Evolutionary conservation across 306 rosid species (phyloP).

Genomic region (Glycyrrhiza uralensis): DNA sequence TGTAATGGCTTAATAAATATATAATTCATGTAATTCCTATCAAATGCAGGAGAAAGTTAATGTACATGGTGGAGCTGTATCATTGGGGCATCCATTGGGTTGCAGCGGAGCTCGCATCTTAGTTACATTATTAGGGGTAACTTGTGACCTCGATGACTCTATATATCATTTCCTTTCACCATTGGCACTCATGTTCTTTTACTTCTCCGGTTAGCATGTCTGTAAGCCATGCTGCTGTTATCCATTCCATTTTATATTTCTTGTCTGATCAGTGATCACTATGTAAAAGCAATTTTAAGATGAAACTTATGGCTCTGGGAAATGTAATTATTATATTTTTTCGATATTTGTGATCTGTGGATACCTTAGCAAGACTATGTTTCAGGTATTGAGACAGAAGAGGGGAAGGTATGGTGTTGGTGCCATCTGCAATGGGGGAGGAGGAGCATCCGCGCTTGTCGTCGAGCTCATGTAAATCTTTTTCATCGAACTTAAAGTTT

Average conservation of each 20-base stretch:
- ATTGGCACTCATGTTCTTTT: background rate
- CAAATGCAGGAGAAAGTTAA: conserved; percentile 70
- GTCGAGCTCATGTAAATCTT: conserved; percentile 73
- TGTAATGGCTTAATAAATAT: conserved; percentile 2
- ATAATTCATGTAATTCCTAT: conserved; percentile 23
- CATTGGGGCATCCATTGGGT: conserved; percentile 93
- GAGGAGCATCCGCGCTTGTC: conserved; percentile 95
- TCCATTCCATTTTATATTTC: background rate
- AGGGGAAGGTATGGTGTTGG: conserved; percentile 83
- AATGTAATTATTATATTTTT: background rate
- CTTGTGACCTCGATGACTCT: conserved; percentile 11
- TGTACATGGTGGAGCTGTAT: conserved; percentile 87
- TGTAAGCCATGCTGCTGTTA: background rate
- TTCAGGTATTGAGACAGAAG: conserved; percentile 74
- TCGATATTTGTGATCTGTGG: background rate
- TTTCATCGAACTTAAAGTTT: background rate
- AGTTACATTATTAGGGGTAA: conserved; percentile 88
- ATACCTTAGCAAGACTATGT: conserved; percentile 28
- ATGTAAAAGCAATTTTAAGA: background rate
- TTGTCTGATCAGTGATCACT: background rate
- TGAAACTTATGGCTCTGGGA: background rate
- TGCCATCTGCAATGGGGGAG: conserved; percentile 92
- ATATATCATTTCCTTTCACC: background rate
- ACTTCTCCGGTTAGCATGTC: background rate
- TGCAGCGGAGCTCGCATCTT: conserved; percentile 98